A percentile compares a stretch with the other conserved stretches of the same genome.
Evolutionary conservation across 176 grass and related monocot genomes (phyloP).

Genomic region (Ensete ventricosum): DNA sequence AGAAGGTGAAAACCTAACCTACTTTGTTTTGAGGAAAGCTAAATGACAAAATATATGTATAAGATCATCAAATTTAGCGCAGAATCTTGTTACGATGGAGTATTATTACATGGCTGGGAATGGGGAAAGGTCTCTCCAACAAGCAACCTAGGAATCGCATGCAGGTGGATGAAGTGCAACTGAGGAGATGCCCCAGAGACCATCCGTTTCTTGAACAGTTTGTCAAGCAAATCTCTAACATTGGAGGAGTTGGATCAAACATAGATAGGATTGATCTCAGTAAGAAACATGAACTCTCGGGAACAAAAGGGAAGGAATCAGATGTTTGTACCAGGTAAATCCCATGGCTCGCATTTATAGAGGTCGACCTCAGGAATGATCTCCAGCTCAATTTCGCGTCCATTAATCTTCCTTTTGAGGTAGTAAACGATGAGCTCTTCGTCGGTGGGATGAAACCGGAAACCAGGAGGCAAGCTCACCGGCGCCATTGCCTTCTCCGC

Average conservation of each 20-base stretch:
- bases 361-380: conserved; percentile 16
- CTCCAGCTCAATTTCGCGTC: conserved; percentile 5
- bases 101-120: no score
- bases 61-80: no score
- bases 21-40: no score
- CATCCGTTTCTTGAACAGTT: no score
- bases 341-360: conserved; percentile 21
- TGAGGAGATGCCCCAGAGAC: background rate
- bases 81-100: no score
- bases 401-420: conserved; percentile 16
- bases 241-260: no score
- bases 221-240: no score
- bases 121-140: background rate
- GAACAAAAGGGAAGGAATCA: no score
- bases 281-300: no score
- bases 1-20: no score
- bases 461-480: conserved; percentile 9
- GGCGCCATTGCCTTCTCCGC: background rate
- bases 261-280: no score
- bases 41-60: no score
- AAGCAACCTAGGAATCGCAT: background rate
- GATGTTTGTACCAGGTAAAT: conserved; percentile 2
- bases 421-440: conserved; percentile 11
- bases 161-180: background rate
- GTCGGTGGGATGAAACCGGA: conserved; percentile 15